phyloP scores from a whole-genome alignment of 495 filamentous ascomycete species.

The Acidiella bohemica region DNA sequence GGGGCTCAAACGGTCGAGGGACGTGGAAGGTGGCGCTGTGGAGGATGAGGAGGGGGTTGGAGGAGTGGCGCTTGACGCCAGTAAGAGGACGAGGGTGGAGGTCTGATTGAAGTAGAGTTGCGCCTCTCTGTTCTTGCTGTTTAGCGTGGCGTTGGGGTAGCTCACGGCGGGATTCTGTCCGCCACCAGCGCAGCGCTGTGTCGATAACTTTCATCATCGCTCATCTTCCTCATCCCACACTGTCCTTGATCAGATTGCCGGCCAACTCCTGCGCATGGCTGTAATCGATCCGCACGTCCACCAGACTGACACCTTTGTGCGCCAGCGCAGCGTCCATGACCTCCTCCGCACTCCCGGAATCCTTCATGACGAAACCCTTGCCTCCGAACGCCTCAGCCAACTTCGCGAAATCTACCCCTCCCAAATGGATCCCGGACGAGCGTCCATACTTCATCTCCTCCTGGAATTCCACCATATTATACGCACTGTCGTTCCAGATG shows the following conservation, averaged over 20 bases:
- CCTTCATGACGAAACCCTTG: conserved; percentile 24
- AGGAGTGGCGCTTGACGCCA: conserved; percentile 2
- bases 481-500: conserved; percentile 31
- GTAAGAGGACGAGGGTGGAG: conserved; percentile 15
- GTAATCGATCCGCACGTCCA: conserved; percentile 31
- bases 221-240: conserved; percentile 18
- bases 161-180: neutral
- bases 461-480: conserved; percentile 34
- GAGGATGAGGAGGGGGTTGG: conserved; percentile 6
- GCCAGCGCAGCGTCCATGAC: conserved; percentile 27
- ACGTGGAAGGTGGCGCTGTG: conserved; percentile 36
- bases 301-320: conserved; percentile 27
- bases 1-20: conserved; percentile 71
- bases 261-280: conserved; percentile 14
- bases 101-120: too few relatives aligned
- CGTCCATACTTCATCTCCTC: conserved; percentile 32
- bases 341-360: conserved; percentile 20
- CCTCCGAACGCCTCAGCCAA: conserved; percentile 31
- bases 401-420: conserved; percentile 29
- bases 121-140: too few relatives aligned
- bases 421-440: conserved; percentile 25
- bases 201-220: too few relatives aligned
- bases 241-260: conserved; percentile 16
- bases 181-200: neutral
- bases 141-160: too few relatives aligned